phyloP scores from a whole-genome alignment of 2,329 filamentous ascomycete genomes.

The Sclerotinia minor region DNA sequence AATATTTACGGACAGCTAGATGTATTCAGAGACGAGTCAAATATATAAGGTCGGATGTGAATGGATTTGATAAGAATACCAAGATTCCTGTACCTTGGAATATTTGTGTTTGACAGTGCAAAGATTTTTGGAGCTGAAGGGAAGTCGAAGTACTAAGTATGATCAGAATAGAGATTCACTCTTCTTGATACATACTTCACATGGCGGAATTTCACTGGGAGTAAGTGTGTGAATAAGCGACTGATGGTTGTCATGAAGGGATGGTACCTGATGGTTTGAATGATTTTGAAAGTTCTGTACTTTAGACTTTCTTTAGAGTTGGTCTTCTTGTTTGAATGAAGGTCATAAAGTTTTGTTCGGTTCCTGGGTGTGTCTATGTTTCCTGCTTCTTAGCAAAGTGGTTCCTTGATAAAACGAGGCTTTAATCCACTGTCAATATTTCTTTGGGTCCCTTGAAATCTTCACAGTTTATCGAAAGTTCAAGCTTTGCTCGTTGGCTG shows the following conservation, averaged over 20 bases:
- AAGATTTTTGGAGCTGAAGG: not conserved
- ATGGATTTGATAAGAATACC: not conserved
- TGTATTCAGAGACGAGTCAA: not conserved
- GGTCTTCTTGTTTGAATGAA: not conserved
- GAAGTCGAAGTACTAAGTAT: not conserved
- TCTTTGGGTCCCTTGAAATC: not conserved
- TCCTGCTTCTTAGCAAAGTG: no score
- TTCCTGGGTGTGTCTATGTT: not conserved
- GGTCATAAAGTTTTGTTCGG: not conserved
- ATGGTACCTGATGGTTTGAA: not conserved
- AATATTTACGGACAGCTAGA: not conserved
- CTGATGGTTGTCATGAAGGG: not conserved
- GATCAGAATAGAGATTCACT: conserved; percentile 7
- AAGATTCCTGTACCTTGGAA: not conserved
- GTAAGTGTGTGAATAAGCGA: conserved; percentile 12
- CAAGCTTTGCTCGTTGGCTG: no score
- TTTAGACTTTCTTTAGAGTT: not conserved
- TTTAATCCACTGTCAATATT: not conserved
- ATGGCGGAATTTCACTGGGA: not conserved
- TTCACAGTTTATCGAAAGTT: not conserved
- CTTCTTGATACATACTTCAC: not conserved
- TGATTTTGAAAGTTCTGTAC: not conserved
- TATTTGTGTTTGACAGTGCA: not conserved
- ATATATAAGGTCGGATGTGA: not conserved
- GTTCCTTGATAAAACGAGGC: not conserved